These are phyloP conservation scores for Adansonia digitata DNA, from an alignment of 345 rosid species.

Conservation along the genomic window DNA sequence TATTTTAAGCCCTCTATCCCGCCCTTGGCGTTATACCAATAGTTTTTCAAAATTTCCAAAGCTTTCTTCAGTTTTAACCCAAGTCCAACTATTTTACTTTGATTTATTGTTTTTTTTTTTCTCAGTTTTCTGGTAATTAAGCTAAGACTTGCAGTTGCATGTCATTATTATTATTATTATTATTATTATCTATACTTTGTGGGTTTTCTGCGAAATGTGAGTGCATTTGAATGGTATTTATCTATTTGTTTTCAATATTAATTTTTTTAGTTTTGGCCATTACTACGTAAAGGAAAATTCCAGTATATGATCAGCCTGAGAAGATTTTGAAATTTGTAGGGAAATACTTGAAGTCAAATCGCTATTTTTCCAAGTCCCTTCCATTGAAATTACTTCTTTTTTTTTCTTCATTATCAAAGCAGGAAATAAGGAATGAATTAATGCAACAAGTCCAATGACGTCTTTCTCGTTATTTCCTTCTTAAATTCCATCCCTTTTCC, in stretches of 20 bases:
- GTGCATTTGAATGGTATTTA: neutral
- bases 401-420: no score
- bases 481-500: neutral
- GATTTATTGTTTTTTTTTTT: neutral
- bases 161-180: neutral
- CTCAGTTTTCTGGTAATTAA: conserved; percentile 5
- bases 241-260: neutral
- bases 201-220: neutral
- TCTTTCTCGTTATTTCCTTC: neutral
- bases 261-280: neutral
- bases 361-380: neutral
- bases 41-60: neutral
- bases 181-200: neutral
- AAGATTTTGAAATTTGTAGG: neutral
- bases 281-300: neutral
- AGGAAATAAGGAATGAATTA: no score
- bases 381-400: neutral
- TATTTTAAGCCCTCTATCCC: neutral
- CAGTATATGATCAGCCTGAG: neutral
- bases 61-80: neutral
- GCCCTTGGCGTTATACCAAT: neutral
- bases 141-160: neutral
- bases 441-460: no score
- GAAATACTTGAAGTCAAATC: neutral
- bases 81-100: neutral